Conservation (phyloP, 2,329 filamentous ascomycete genomes). For the Acrocalymma vagum region DNA sequence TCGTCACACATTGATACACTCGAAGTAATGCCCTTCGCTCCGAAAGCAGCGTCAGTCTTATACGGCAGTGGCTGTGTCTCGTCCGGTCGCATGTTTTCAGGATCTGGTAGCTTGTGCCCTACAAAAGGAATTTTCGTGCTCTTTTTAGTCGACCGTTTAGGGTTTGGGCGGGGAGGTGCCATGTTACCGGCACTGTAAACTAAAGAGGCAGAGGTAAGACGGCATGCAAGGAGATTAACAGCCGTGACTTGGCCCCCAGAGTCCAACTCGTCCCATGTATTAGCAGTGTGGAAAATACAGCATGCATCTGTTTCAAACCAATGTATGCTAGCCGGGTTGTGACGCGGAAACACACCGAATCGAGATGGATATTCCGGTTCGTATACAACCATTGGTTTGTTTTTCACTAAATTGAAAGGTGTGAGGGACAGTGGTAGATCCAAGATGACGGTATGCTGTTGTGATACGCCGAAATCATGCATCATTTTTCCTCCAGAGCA, state of each 20-base stretch:
- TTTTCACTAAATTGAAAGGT: slow-evolving; percentile 66
- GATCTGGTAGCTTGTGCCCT: slow-evolving; percentile 19
- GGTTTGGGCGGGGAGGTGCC: slow-evolving; percentile 47
- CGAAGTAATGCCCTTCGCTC: slow-evolving; percentile 9
- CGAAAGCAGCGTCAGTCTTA: neutral
- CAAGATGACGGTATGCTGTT: slow-evolving; percentile 70
- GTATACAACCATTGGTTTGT: slow-evolving; percentile 67
- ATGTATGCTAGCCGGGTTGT: slow-evolving; percentile 62
- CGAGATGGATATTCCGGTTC: slow-evolving; percentile 65
- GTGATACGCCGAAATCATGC: slow-evolving; percentile 78
- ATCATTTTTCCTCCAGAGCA: slow-evolving; percentile 74
- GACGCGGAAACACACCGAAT: slow-evolving; percentile 74
- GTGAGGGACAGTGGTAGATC: slow-evolving; percentile 74
- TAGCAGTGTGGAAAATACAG: slow-evolving; percentile 77
- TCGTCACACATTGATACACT: slow-evolving; percentile 34
- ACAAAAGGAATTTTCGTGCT: no score
- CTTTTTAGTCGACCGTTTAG: slow-evolving; percentile 9
- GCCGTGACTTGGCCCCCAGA: slow-evolving; percentile 43
- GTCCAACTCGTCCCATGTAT: slow-evolving; percentile 69
- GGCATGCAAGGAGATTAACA: slow-evolving; percentile 72
- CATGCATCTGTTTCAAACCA: slow-evolving; percentile 76
- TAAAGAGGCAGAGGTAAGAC: slow-evolving; percentile 70
- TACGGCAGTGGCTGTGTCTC: slow-evolving; percentile 32
- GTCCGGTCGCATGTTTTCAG: slow-evolving; percentile 34
- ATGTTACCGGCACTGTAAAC: slow-evolving; percentile 73